Percentiles rank a stretch among this genome's conserved stretches.
These are phyloP conservation scores for Cladorrhinum samala DNA, from an alignment of 495 filamentous ascomycete genomes.

Conservation along the genomic window DNA sequence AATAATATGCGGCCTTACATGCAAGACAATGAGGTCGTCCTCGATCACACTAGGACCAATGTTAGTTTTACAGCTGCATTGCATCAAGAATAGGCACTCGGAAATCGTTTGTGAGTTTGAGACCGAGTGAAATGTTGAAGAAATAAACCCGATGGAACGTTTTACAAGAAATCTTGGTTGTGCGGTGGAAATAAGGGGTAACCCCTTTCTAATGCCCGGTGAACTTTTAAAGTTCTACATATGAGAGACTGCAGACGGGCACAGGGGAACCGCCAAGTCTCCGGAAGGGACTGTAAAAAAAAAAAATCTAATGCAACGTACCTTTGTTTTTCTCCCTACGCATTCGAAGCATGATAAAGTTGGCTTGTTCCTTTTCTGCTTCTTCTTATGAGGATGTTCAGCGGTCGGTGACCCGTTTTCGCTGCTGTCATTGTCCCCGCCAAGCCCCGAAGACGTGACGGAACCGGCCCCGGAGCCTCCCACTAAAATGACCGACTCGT, in stretches of 20 bases:
- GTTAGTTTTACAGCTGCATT: neutral
- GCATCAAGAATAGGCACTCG: neutral
- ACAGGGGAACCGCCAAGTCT: no score
- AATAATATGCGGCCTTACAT: constrained; percentile 38
- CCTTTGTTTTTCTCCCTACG: constrained; percentile 66
- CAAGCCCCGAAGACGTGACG: constrained; percentile 13
- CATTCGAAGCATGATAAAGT: constrained; percentile 68
- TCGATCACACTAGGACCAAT: constrained; percentile 44
- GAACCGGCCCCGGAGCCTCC: constrained; percentile 10
- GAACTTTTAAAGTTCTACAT: no score
- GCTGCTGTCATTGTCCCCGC: constrained; percentile 21
- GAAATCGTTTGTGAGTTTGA: neutral
- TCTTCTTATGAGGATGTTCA: constrained; percentile 48
- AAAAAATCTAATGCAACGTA: constrained; percentile 32
- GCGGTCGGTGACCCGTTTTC: constrained; percentile 28
- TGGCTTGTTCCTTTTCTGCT: constrained; percentile 70
- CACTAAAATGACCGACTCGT: neutral
- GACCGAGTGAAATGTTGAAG: no score
- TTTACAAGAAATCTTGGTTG: neutral
- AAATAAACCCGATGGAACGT: no score
- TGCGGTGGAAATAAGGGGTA: neutral
- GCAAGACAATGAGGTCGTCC: constrained; percentile 59
- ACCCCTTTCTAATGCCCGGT: neutral
- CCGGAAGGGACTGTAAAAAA: no score
- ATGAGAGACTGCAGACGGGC: no score